Evolutionary conservation across 345 rosid genomes (phyloP).

Genomic region (Hevea brasiliensis): DNA sequence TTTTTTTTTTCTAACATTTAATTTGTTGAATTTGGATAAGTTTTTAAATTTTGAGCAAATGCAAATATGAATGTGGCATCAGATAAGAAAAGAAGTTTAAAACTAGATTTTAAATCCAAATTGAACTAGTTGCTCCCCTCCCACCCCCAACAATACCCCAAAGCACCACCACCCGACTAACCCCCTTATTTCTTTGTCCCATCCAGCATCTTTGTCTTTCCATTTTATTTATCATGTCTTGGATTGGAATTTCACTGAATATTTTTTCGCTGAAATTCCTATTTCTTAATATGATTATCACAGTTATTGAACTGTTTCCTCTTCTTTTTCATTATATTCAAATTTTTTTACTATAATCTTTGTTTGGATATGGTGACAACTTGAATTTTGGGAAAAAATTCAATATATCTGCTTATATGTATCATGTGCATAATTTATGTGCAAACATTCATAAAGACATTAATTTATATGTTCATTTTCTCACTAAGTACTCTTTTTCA

Average conservation of each 20-base stretch:
- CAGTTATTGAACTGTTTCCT: constrained; percentile 1
- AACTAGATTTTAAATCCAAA: background rate
- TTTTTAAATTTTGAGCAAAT: too few relatives aligned
- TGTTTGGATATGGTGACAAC: background rate
- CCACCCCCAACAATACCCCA: too few relatives aligned
- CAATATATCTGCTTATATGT: background rate
- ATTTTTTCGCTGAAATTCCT: too few relatives aligned
- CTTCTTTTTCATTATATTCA: background rate
- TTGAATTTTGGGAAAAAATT: background rate
- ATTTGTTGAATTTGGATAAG: too few relatives aligned
- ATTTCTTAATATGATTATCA: background rate
- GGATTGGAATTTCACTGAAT: background rate
- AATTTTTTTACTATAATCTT: background rate
- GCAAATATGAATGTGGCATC: background rate
- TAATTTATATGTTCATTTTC: constrained; percentile 8
- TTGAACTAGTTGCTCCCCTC: background rate
- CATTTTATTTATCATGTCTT: background rate
- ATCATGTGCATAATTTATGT: background rate
- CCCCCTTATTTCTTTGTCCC: background rate
- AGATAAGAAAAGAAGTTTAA: background rate
- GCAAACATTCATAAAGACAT: constrained; percentile 9
- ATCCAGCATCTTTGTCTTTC: background rate
- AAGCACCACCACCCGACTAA: too few relatives aligned
- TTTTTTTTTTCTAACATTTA: too few relatives aligned
- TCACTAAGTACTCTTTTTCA: constrained; percentile 37